These are phyloP conservation scores for Irpex sp. DNA, from an alignment of 1,284 basidiomycete genomes.

Conservation along the genomic window DNA sequence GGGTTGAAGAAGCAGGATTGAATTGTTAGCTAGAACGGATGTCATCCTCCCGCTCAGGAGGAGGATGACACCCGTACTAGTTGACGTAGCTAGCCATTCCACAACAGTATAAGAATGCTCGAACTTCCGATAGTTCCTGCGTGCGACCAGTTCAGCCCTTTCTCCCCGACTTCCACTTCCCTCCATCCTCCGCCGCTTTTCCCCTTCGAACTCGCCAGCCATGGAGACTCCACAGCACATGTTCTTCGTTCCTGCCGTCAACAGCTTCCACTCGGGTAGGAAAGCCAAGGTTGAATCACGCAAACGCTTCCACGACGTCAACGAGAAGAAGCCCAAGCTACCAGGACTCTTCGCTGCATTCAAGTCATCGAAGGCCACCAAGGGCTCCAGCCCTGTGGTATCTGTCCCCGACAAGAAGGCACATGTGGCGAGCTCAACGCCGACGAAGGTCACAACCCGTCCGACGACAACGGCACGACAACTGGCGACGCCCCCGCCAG, in stretches of 20 bases:
- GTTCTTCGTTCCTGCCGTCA: slow-evolving; percentile 9
- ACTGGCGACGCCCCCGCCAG: not conserved
- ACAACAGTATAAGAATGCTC: not conserved
- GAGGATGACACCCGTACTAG: not conserved
- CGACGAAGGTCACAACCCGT: not conserved
- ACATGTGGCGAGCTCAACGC: not conserved
- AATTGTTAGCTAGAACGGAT: no score
- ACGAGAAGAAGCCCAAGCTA: slow-evolving; percentile 5
- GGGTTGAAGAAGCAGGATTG: no score
- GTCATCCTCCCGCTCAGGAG: not conserved
- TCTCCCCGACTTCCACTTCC: not conserved
- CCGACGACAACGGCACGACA: not conserved
- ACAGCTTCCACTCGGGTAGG: slow-evolving; percentile 5
- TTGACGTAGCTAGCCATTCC: not conserved
- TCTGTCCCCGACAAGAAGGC: not conserved
- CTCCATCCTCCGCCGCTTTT: not conserved
- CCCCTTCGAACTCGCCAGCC: not conserved
- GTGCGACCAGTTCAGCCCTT: not conserved
- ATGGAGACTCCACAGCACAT: not conserved
- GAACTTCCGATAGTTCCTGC: not conserved
- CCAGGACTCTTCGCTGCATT: not conserved
- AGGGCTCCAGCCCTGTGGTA: not conserved
- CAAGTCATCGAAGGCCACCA: not conserved
- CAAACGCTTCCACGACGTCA: not conserved
- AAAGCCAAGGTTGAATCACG: not conserved